A percentile compares a stretch with the other conserved stretches of the same genome.
phyloP scores from a whole-genome alignment of 129 eudicot species.

The Sambucus nigra region DNA sequence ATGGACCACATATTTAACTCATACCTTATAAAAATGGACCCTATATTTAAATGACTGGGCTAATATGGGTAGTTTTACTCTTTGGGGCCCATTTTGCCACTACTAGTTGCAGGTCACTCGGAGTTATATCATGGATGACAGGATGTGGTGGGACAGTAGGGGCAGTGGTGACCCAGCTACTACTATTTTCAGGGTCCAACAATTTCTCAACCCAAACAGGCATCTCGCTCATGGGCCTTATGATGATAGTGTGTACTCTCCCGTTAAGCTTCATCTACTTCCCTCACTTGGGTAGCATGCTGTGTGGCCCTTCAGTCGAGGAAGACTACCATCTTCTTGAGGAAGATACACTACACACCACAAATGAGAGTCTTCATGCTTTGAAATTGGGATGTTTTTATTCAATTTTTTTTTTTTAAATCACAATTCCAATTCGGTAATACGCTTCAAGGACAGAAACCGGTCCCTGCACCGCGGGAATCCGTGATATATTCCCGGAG shows the following conservation, averaged over 20 bases:
- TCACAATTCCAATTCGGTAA: no score
- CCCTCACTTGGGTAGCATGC: conserved; percentile 69
- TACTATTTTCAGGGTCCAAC: conserved; percentile 56
- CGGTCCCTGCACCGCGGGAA: no score
- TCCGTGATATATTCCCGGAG: no score
- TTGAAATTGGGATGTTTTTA: no score
- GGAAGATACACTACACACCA: conserved; percentile 2
- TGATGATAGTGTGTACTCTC: conserved; percentile 42
- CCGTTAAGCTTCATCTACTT: conserved; percentile 43
- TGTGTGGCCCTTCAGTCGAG: conserved; percentile 39
- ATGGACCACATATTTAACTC: no score
- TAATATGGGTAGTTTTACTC: background rate
- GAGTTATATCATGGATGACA: conserved; percentile 75
- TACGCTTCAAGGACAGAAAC: no score
- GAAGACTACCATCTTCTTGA: conserved; percentile 23
- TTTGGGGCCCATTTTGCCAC: no score
- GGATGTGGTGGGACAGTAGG: conserved; percentile 81
- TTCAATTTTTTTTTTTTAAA: no score
- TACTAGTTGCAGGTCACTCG: conserved; percentile 48
- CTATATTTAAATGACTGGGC: background rate
- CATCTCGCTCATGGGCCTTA: conserved; percentile 56
- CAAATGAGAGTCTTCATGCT: no score
- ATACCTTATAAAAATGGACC: background rate
- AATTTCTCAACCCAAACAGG: conserved; percentile 45
- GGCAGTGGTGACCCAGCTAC: conserved; percentile 51